phyloP scores from a whole-genome alignment of 768 basidiomycete species.

The Termitomyces sp. region DNA sequence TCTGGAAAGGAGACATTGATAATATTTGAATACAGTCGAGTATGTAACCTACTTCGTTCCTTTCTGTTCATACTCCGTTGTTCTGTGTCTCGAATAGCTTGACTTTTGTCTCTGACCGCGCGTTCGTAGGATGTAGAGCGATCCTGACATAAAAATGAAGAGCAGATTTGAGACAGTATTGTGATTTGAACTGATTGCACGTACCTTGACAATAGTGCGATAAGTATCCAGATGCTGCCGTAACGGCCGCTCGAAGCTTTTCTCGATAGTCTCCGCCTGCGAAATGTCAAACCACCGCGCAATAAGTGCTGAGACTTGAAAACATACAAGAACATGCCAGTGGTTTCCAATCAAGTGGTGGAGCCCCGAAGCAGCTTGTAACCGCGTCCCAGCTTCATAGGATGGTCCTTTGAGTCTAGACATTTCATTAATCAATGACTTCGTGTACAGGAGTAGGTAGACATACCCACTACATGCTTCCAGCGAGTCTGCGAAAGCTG shows the following conservation, averaged over 20 bases:
- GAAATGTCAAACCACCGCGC: not conserved
- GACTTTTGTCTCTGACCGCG: conserved; percentile 76
- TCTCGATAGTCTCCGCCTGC: conserved; percentile 81
- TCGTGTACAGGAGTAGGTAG: not conserved
- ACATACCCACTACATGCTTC: conserved; percentile 77
- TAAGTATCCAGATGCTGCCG: conserved; percentile 83
- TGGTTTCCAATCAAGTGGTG: conserved; percentile 92
- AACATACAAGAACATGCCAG: conserved; percentile 81
- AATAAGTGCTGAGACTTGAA: not conserved
- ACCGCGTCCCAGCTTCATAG: conserved; percentile 74
- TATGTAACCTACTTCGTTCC: conserved; percentile 63
- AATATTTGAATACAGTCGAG: not conserved
- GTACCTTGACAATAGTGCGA: conserved; percentile 62
- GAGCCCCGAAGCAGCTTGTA: conserved; percentile 83
- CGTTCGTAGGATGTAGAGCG: conserved; percentile 82
- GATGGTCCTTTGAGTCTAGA: conserved; percentile 70
- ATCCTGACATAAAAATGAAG: conserved; percentile 43
- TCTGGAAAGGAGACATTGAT: conserved; percentile 39
- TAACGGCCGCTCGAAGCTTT: conserved; percentile 85
- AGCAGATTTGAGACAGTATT: not conserved
- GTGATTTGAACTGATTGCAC: conserved; percentile 8
- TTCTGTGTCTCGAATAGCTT: conserved; percentile 81
- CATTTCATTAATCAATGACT: not conserved
- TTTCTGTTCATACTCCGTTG: conserved; percentile 79
- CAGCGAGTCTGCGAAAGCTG: conserved; percentile 82